Percentiles rank a stretch among this genome's conserved stretches.
phyloP scores from a whole-genome alignment of 129 eudicot genomes.

The Chrysanthemum lavandulifolium region DNA sequence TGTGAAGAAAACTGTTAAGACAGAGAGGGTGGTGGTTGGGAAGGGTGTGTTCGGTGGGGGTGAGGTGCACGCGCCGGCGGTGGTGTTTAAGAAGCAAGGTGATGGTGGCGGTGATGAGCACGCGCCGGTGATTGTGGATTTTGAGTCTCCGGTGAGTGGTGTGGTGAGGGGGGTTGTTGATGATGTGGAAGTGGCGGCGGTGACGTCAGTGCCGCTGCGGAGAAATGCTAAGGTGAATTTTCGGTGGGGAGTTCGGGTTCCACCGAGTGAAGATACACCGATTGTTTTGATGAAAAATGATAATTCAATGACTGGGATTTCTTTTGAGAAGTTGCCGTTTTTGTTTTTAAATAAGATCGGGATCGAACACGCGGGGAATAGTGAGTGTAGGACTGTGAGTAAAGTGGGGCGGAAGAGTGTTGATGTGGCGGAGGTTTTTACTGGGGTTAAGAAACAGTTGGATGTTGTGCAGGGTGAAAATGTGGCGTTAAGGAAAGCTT shows the following conservation, averaged over 20 bases:
- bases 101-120: not conserved
- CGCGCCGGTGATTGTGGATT: conserved; percentile 25
- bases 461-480: conserved; percentile 59
- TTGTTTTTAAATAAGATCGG: conserved; percentile 75
- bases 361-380: conserved; percentile 60
- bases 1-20: conserved; percentile 54
- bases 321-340: conserved; percentile 43
- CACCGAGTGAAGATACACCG: conserved; percentile 36
- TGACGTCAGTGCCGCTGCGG: conserved; percentile 50
- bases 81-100: conserved; percentile 4
- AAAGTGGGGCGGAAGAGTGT: conserved; percentile 9
- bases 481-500: conserved; percentile 49
- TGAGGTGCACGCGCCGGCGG: conserved; percentile 1
- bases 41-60: not conserved
- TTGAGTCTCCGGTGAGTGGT: conserved; percentile 33
- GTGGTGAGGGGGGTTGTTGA: conserved; percentile 27
- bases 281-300: conserved; percentile 35
- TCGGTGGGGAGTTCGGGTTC: conserved; percentile 78
- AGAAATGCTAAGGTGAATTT: conserved; percentile 55
- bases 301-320: conserved; percentile 44
- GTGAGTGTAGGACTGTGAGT: conserved; percentile 10
- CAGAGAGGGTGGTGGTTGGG: conserved; percentile 46
- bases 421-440: conserved; percentile 53
- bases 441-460: conserved; percentile 54
- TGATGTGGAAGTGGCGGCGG: conserved; percentile 54